Conservation (phyloP, 257 asterid genomes). For the Solanum habrochaites region DNA sequence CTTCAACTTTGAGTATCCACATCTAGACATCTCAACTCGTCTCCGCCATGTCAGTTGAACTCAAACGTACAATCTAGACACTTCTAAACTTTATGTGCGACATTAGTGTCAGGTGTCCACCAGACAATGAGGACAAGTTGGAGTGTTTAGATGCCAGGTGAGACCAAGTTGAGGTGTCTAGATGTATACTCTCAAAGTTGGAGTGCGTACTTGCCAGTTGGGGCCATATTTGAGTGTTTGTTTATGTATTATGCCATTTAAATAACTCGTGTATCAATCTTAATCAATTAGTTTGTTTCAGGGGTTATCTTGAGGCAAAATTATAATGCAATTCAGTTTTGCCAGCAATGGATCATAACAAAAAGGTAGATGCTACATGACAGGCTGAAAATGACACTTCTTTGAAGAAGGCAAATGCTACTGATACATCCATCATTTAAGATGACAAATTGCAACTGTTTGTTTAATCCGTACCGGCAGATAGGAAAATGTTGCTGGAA, state of each 20-base stretch:
- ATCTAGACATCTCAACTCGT: background rate
- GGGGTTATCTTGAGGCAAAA: background rate
- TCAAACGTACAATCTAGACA: background rate
- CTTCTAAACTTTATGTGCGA: background rate
- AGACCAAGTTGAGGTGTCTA: background rate
- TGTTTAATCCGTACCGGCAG: conserved; percentile 55
- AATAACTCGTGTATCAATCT: background rate
- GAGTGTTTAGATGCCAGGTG: background rate
- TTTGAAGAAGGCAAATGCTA: background rate
- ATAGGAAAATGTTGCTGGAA: conserved; percentile 59
- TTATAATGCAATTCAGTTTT: background rate
- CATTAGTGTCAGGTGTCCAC: background rate
- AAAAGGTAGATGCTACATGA: background rate
- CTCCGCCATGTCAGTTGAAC: background rate
- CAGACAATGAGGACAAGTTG: background rate
- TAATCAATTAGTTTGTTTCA: background rate
- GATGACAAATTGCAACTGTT: background rate
- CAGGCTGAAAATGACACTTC: background rate
- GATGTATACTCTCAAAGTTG: background rate
- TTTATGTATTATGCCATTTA: background rate
- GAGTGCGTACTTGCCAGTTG: background rate
- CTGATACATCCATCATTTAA: background rate
- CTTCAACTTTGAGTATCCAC: background rate
- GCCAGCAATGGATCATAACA: background rate
- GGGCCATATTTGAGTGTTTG: background rate